Percentiles rank a stretch among this genome's conserved stretches.
These are phyloP conservation scores for Pseudogymnoascus sp. DNA, from an alignment of 2,329 filamentous ascomycete species.

Conservation along the genomic window DNA sequence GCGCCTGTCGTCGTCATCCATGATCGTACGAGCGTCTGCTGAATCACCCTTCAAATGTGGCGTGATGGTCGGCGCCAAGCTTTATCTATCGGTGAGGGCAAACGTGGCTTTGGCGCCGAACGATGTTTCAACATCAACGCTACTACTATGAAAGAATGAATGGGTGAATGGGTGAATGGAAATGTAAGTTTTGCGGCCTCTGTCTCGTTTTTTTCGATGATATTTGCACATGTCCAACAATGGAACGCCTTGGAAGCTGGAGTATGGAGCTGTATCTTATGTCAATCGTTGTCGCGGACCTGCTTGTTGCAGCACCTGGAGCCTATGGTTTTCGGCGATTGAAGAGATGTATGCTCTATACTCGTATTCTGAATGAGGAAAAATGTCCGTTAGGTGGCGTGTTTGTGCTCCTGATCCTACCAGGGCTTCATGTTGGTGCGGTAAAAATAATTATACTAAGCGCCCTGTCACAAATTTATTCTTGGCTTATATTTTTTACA, in stretches of 20 bases:
- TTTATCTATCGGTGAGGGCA: not conserved
- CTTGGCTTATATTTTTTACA: not conserved
- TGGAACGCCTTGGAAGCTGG: not conserved
- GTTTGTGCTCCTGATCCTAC: not conserved
- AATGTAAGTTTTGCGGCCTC: not conserved
- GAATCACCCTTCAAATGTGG: not conserved
- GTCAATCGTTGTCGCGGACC: not conserved
- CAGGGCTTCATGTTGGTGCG: not conserved
- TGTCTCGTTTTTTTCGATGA: not conserved
- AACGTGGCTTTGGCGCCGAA: not conserved
- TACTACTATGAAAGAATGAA: not conserved
- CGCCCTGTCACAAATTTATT: not conserved
- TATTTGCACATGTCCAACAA: not conserved
- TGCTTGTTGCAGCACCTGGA: too few species aligned
- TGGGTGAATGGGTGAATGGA: too few species aligned
- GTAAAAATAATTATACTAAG: not conserved
- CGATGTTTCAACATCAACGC: not conserved
- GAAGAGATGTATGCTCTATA: not conserved
- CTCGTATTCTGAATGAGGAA: too few species aligned
- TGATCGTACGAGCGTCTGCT: not conserved
- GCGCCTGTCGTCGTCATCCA: not conserved
- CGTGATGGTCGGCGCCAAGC: not conserved
- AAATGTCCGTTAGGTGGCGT: not conserved
- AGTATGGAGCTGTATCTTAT: not conserved
- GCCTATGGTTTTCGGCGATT: not conserved